A percentile compares a stretch with the other conserved stretches of the same genome.
Conservation (phyloP, 83 land plant genomes). For the Picea abies region DNA sequence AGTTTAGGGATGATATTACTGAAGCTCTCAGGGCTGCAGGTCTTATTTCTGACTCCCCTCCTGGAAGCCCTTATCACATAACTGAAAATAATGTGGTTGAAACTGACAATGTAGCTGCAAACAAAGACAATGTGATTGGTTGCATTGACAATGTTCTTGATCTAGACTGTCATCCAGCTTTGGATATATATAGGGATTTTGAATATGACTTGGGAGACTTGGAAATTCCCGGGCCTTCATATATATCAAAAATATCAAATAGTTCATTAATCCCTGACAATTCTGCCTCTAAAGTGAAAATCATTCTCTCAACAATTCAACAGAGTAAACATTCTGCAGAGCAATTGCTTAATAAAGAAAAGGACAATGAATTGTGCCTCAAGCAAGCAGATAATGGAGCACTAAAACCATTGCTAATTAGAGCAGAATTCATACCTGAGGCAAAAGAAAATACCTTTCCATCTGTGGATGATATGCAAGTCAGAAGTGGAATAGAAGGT, state of each 20-base stretch:
- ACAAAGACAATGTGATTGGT: conserved; percentile 19
- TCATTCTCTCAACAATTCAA: conserved; percentile 34
- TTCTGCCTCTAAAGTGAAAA: conserved; percentile 36
- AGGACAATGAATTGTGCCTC: not conserved
- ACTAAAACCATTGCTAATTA: not conserved
- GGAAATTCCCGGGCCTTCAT: conserved; percentile 29
- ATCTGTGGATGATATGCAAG: conserved; percentile 6
- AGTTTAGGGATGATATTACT: conserved; percentile 28
- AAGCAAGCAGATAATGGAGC: not conserved
- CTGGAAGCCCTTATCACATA: conserved; percentile 62
- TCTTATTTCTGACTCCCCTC: conserved; percentile 86
- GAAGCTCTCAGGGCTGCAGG: conserved; percentile 81
- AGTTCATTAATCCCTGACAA: conserved; percentile 16
- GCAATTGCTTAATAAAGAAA: not conserved
- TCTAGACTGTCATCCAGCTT: conserved; percentile 41
- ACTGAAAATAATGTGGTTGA: too few species aligned
- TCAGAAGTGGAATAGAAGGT: not conserved
- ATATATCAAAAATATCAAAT: not conserved
- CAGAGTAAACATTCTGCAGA: conserved; percentile 1
- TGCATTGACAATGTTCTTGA: conserved; percentile 45
- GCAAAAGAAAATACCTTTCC: not conserved
- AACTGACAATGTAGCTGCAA: not conserved
- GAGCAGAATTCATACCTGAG: not conserved
- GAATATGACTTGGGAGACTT: conserved; percentile 52
- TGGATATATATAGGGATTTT: conserved; percentile 60